These are phyloP conservation scores for Dipodascopsis uninucleata DNA, from an alignment of 805 yeast species.

Conservation along the genomic window DNA sequence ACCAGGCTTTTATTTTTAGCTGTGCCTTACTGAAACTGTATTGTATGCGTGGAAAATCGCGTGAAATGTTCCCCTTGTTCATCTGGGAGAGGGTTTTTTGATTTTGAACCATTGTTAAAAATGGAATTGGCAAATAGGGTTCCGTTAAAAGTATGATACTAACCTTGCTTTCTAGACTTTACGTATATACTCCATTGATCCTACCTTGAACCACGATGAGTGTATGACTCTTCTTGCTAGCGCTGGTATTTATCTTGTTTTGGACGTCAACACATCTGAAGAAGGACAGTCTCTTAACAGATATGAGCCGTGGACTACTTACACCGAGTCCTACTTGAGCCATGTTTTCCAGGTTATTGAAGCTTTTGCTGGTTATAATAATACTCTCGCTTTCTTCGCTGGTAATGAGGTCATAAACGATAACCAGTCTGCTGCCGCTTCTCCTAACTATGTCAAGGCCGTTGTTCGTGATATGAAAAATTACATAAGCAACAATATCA, in stretches of 20 bases:
- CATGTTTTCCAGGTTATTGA: constrained; percentile 78
- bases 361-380: constrained; percentile 78
- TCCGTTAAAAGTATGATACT: neutral
- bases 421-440: constrained; percentile 51
- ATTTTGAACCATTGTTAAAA: neutral
- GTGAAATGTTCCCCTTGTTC: too few relatives aligned
- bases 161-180: constrained; percentile 47
- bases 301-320: constrained; percentile 91
- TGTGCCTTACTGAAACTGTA: too few relatives aligned
- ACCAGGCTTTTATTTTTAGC: too few relatives aligned
- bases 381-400: constrained; percentile 86
- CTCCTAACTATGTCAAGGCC: constrained; percentile 77
- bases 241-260: constrained; percentile 86
- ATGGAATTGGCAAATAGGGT: neutral
- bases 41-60: too few relatives aligned
- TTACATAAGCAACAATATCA: constrained; percentile 49
- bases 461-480: constrained; percentile 75
- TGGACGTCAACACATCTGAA: constrained; percentile 88
- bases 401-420: constrained; percentile 91
- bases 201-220: constrained; percentile 74
- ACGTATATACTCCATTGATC: constrained; percentile 82
- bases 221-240: constrained; percentile 90
- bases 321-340: constrained; percentile 62
- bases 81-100: too few relatives aligned
- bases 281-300: constrained; percentile 76